Evolutionary conservation across 1,284 basidiomycete species (phyloP), one percentile per base, ranked within the genome.

Genomic region (Coriolopsis trogii): DNA sequence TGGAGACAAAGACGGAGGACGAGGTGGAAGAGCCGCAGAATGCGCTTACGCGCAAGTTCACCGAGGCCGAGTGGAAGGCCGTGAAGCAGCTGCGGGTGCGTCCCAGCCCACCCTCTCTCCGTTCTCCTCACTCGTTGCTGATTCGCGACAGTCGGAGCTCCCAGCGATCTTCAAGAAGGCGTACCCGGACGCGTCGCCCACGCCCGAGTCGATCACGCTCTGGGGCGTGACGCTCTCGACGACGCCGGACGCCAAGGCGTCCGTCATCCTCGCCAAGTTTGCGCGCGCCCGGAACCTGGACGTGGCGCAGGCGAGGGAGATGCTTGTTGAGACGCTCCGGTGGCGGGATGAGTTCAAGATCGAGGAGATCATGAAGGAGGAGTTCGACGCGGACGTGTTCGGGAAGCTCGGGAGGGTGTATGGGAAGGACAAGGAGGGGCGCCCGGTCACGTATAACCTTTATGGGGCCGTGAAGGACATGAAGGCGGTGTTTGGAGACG

Each of bases 271-370:
- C 37, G 81, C 88, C 79, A 91, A 36, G 33, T 36, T 36, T 25
- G 23, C 16, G 25, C 49, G 87, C 52, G 89, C 89, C 9, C 81
- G 87, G 59, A 78, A 85, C 53, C 67, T 89, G 51, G 78, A 75
- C 56, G 68, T 80, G 8, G 51, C 59, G 6, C 79, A 79, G 36
- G 87, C 87, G 24, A 71, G 75, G 41, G 73, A 78, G 24, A 89
- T 88, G 87, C 68, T 91, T 44, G 69, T 83, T 49, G 76, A 77
- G 18, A 90, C 89, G 3, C 73, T 92, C 31, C 74, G 81, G 47
- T 91, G 89, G 89, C 74, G 89, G 33, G 74, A 80, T n/a, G 78
- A 81, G 24, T 87, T 91, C 69, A 73, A 85, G 55, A 69, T 89
- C 37, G 80, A 82, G 24, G 79, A 76, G 15, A 76, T 77, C 7